Conservation (phyloP, 768 basidiomycete genomes). For the Cystoderma amianthinum region DNA sequence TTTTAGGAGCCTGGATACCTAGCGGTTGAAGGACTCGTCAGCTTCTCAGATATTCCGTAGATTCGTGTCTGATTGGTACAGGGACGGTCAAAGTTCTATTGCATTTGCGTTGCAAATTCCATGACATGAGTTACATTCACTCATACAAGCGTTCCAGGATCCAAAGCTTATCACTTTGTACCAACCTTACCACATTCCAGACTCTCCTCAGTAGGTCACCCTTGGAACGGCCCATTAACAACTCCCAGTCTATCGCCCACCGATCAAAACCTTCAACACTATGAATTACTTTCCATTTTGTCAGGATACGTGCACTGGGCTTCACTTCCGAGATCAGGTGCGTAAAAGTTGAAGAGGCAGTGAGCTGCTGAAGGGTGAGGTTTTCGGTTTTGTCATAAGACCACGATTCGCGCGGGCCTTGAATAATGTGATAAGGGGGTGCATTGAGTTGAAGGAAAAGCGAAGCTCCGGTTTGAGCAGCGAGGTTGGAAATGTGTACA, state of each 20-base stretch:
- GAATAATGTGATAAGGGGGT: slow-evolving; percentile 34
- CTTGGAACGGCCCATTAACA: slow-evolving; percentile 10
- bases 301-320: slow-evolving; percentile 15
- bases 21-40: too few relatives aligned
- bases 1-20: too few relatives aligned
- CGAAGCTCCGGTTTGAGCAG: slow-evolving; percentile 86
- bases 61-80: too few relatives aligned
- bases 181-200: slow-evolving; percentile 24
- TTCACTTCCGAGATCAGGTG: slow-evolving; percentile 56
- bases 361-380: slow-evolving; percentile 33
- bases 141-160: slow-evolving; percentile 31
- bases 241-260: slow-evolving; percentile 21
- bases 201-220: slow-evolving; percentile 14
- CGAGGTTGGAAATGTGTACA: slow-evolving; percentile 79
- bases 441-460: slow-evolving; percentile 74
- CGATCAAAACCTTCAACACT: slow-evolving; percentile 37
- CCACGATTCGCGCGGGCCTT: slow-evolving; percentile 31
- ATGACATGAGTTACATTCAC: too few relatives aligned
- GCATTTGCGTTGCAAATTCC: too few relatives aligned
- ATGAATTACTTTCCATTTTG: slow-evolving; percentile 36
- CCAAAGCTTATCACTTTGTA: slow-evolving; percentile 36
- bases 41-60: too few relatives aligned
- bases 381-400: slow-evolving; percentile 81
- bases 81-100: too few relatives aligned
- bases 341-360: slow-evolving; percentile 36